phyloP scores from a whole-genome alignment of 2,329 filamentous ascomycete genomes.

The Fusarium redolens region DNA sequence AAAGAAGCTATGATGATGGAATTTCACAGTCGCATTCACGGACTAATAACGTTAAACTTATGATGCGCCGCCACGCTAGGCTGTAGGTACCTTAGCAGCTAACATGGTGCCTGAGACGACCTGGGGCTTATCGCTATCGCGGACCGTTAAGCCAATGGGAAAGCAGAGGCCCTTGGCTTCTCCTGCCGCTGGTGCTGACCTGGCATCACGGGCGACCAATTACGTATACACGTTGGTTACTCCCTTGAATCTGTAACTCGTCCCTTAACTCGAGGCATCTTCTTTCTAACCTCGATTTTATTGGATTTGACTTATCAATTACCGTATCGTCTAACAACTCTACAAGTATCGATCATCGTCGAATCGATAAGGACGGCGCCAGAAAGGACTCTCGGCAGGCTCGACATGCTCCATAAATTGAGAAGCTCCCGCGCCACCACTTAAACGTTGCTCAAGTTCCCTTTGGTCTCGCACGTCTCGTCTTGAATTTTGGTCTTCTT shows the following conservation, averaged over 20 bases:
- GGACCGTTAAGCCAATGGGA: constrained; percentile 17
- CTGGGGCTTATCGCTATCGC: constrained; percentile 37
- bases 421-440: constrained; percentile 34
- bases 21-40: constrained; percentile 1
- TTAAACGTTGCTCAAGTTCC: constrained; percentile 34
- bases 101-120: constrained; percentile 26
- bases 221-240: constrained; percentile 42
- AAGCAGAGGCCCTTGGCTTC: constrained; percentile 7
- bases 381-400: constrained; percentile 15
- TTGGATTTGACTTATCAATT: neutral
- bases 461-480: constrained; percentile 6
- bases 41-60: neutral
- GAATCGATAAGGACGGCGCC: neutral
- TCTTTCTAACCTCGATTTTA: constrained; percentile 8
- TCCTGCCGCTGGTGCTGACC: constrained; percentile 36
- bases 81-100: neutral
- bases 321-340: neutral
- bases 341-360: neutral
- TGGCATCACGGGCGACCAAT: constrained; percentile 45
- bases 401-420: constrained; percentile 40
- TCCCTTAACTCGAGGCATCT: constrained; percentile 17
- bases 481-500: constrained; percentile 13
- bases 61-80: constrained; percentile 31
- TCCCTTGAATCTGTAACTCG: constrained; percentile 29
- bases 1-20: constrained; percentile 26